Evolutionary conservation across 331 rosid species (phyloP).

Genomic region (Pyracantha coccinea): DNA sequence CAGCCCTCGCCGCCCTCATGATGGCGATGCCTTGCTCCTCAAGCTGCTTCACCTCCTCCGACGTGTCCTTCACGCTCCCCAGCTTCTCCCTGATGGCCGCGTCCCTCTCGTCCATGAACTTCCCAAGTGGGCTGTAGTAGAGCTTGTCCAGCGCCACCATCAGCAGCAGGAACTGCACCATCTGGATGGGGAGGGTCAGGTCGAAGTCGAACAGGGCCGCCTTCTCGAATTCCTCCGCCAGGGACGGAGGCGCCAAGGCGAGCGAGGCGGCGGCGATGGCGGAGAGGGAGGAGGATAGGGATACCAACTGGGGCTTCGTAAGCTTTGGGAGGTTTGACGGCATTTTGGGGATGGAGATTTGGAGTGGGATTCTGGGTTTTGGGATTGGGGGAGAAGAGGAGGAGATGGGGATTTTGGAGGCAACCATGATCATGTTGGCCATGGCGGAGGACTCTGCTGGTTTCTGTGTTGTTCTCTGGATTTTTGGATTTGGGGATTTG

Average conservation of each 20-base stretch:
- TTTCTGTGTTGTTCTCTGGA: neutral
- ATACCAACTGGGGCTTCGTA: conserved; percentile 23
- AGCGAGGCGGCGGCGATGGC: conserved; percentile 40
- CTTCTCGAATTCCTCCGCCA: conserved; percentile 63
- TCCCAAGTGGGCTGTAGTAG: conserved; percentile 73
- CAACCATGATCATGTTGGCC: conserved; percentile 84
- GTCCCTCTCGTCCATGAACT: conserved; percentile 86
- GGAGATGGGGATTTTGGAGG: conserved; percentile 38
- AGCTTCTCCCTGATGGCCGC: conserved; percentile 72
- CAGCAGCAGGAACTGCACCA: conserved; percentile 61
- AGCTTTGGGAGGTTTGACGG: conserved; percentile 17
- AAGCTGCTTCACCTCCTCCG: conserved; percentile 66
- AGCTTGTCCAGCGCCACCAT: conserved; percentile 83
- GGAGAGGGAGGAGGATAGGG: conserved; percentile 40
- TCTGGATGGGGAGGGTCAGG: conserved; percentile 75
- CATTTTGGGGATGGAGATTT: conserved; percentile 44
- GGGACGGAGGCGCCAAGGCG: conserved; percentile 50
- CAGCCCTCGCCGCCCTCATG: conserved; percentile 41
- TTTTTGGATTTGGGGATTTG: neutral
- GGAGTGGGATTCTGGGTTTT: conserved; percentile 34
- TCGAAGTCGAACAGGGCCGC: conserved; percentile 94
- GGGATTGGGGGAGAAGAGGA: conserved; percentile 23
- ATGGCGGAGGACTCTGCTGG: conserved; percentile 18
- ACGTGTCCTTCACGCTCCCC: conserved; percentile 72
- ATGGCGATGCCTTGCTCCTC: conserved; percentile 70